These are phyloP conservation scores for Trametes cinnabarina DNA, from an alignment of 768 basidiomycete species.

Conservation along the genomic window DNA sequence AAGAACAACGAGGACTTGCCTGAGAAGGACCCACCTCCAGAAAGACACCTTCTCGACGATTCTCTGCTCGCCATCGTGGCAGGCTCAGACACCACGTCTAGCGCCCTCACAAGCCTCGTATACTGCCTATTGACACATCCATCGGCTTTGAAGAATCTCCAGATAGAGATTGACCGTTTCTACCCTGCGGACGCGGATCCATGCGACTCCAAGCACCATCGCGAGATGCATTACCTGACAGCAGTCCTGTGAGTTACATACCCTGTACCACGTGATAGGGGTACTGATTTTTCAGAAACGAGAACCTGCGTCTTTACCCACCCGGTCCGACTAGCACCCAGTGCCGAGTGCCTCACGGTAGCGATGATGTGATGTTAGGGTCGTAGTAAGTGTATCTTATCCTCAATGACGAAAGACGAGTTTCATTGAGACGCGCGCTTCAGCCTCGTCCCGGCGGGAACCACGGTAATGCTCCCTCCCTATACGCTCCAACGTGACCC, in stretches of 20 bases:
- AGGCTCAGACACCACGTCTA: slow-evolving; percentile 46
- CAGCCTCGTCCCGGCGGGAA: slow-evolving; percentile 24
- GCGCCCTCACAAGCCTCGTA: slow-evolving; percentile 36
- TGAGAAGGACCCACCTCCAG: slow-evolving; percentile 35
- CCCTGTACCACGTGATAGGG: no score
- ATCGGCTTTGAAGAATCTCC: slow-evolving; percentile 34
- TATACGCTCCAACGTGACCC: slow-evolving; percentile 45
- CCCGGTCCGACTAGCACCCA: slow-evolving; percentile 40
- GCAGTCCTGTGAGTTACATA: slow-evolving; percentile 24
- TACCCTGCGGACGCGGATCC: slow-evolving; percentile 36
- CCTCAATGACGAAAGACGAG: no score
- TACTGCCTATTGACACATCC: slow-evolving; percentile 36
- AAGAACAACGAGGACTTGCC: slow-evolving; percentile 42
- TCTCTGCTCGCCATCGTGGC: slow-evolving; percentile 43
- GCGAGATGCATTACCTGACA: slow-evolving; percentile 24
- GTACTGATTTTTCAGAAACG: no score
- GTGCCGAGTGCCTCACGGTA: slow-evolving; percentile 34
- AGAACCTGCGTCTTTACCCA: slow-evolving; percentile 44
- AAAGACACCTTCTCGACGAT: slow-evolving; percentile 38
- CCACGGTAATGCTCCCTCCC: slow-evolving; percentile 36
- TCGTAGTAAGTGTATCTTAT: slow-evolving; percentile 29
- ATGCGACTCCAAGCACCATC: slow-evolving; percentile 5
- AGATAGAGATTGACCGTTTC: slow-evolving; percentile 39
- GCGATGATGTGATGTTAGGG: slow-evolving; percentile 33
- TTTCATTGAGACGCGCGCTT: no score